Base-by-base conservation (phyloP, 352 stramenopile genomes). In the Phytophthora ohioensis region DNA sequence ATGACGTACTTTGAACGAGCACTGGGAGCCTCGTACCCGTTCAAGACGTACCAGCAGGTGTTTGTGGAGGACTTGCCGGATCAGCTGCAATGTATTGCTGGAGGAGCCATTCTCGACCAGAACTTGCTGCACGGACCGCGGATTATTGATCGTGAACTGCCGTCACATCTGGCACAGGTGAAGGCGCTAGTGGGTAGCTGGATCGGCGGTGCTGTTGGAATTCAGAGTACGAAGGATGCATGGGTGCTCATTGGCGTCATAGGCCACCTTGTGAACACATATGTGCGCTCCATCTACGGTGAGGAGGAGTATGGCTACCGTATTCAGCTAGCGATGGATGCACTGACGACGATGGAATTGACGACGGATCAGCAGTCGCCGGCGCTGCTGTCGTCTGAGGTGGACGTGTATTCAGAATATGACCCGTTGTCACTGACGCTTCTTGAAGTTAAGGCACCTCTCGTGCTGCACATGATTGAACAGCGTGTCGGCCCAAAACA, bases 401-500 rank as follows among this genome's bases (percentile, higher is more conserved):
- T 94, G 4, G 88, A 96, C 41, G 88, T 96, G 5, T 94, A 94
- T 31, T 89, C 85, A 11, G 87, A 93, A 64, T 94, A 94, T 36
- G 88, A 94, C 17, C 87, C 88, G 2, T 78, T 79, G 31, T 91
- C 78, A 10, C 39, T 94, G 39, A 85, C 85, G 11, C 85, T 96
- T 46, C 79, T 96, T 2, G 87, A 94, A 62, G 85, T 93, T 2
- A 96, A 96, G 55, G 85, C 85, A 3, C 87, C 87, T 41, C 69
- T 94, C 0, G 86, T 96, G 41, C 58, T 96, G n/a, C 88, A 94
- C 65, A 96, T 96, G 88, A 93, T 96, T 56, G 88, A 96, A 55
- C 88, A 95, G 64, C 85, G 86, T 13, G 86, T 95, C 5, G 84
- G 85, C 6, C 78, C 73, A 2, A 93, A 92, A 45, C 85, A 94